Evolutionary conservation across 306 rosid genomes (phyloP).

Genomic region (Lagenaria siceraria): DNA sequence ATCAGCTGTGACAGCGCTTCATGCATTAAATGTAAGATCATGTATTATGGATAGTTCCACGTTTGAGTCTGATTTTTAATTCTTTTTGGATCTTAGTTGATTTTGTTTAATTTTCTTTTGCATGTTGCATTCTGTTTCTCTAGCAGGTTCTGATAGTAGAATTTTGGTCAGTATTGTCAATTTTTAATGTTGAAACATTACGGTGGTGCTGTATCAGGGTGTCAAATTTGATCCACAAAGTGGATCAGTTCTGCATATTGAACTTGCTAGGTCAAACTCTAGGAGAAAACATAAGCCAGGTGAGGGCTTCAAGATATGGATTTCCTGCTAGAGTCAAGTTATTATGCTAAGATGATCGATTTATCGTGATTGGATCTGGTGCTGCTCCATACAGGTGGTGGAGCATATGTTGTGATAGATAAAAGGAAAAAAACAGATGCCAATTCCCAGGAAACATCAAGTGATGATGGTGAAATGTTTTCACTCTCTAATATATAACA

Average conservation of each 20-base stretch:
- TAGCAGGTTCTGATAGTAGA: neutral
- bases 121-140: neutral
- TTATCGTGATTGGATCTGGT: conserved; percentile 9
- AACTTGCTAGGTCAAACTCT: conserved; percentile 89
- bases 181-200: neutral
- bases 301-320: conserved; percentile 7
- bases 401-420: conserved; percentile 87
- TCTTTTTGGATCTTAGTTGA: neutral
- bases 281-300: conserved; percentile 93
- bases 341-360: neutral
- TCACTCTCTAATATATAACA: neutral
- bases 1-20: conserved; percentile 71
- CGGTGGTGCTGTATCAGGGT: conserved; percentile 36
- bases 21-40: conserved; percentile 58
- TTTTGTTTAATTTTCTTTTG: neutral
- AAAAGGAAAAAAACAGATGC: conserved; percentile 50
- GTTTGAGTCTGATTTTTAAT: neutral
- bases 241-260: conserved; percentile 72
- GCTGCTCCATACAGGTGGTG: conserved; percentile 45
- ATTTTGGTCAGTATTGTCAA: neutral
- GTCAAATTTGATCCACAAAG: conserved; percentile 92
- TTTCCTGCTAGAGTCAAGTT: neutral
- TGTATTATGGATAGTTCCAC: neutral
- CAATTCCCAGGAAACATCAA: conserved; percentile 56
- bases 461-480: conserved; percentile 59